Percentiles rank a stretch among this genome's conserved stretches.
These are phyloP conservation scores for Phytomonas sp. DNA, from an alignment of 208 protist species.

Conservation along the genomic window DNA sequence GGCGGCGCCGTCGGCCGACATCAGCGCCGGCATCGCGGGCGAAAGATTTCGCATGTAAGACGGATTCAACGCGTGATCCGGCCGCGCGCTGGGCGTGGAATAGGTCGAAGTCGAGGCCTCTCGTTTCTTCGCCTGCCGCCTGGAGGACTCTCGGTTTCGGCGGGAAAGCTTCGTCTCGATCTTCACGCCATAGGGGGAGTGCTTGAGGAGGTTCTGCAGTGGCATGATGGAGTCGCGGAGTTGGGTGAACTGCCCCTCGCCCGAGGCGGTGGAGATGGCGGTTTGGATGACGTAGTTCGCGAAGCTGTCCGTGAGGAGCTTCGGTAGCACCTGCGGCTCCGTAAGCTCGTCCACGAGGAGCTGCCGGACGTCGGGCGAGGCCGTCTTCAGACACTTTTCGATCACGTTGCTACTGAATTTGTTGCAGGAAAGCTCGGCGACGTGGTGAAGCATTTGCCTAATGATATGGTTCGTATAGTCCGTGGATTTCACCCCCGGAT, in stretches of 20 bases:
- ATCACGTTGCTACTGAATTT: slow-evolving; percentile 99
- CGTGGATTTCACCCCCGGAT: slow-evolving; percentile 5
- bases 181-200: slow-evolving; percentile 96
- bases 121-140: slow-evolving; percentile 42
- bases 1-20: slow-evolving; percentile 26
- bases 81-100: slow-evolving; percentile 19
- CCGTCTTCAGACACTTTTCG: slow-evolving; percentile 95
- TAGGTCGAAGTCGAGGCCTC: slow-evolving; percentile 13
- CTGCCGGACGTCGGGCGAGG: slow-evolving; percentile 71
- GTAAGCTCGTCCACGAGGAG: slow-evolving; percentile 93
- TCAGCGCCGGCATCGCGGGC: slow-evolving; percentile 27
- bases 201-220: slow-evolving; percentile 88
- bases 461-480: slow-evolving; percentile 87
- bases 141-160: slow-evolving; percentile 44
- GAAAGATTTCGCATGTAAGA: slow-evolving; percentile 18
- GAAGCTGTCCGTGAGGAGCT: slow-evolving; percentile 94
- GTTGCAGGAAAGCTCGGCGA: slow-evolving; percentile 92
- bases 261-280: slow-evolving; percentile 84
- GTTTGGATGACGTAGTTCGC: slow-evolving; percentile 99
- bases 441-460: slow-evolving; percentile 86
- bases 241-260: slow-evolving; percentile 87
- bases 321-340: slow-evolving; percentile 79
- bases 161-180: slow-evolving; percentile 91
- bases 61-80: slow-evolving; percentile 21
- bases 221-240: slow-evolving; percentile 93